These are phyloP conservation scores for Myochromella boudieri DNA, from an alignment of 768 basidiomycete genomes.

Conservation along the genomic window DNA sequence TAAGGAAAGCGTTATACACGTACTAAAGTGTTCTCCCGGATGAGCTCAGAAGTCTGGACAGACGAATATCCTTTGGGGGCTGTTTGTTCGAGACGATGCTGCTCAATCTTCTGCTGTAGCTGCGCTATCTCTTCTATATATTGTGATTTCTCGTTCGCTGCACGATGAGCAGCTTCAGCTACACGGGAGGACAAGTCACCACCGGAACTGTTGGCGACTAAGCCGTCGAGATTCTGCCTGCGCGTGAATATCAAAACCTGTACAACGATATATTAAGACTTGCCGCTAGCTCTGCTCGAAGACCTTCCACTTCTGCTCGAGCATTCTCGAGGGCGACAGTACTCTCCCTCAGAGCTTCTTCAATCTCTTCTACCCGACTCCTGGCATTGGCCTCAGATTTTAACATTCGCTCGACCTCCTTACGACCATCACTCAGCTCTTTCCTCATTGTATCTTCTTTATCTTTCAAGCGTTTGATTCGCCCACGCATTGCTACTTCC, in stretches of 20 bases:
- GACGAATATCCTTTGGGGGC: conserved; percentile 13
- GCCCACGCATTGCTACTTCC: conserved; percentile 58
- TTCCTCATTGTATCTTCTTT: conserved; percentile 70
- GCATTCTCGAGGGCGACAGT: conserved; percentile 86
- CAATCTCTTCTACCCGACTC: conserved; percentile 76
- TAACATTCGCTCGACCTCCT: conserved; percentile 60
- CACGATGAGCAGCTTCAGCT: conserved; percentile 46
- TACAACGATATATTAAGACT: conserved; percentile 26
- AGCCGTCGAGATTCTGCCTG: conserved; percentile 62
- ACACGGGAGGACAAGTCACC: conserved; percentile 46
- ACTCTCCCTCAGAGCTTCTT: conserved; percentile 87
- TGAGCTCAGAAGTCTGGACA: conserved; percentile 9
- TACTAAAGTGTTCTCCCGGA: conserved; percentile 21
- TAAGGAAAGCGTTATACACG: conserved; percentile 3
- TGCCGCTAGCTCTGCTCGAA: conserved; percentile 74
- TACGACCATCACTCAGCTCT: conserved; percentile 67
- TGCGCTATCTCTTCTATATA: conserved; percentile 54
- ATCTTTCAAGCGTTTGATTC: conserved; percentile 67
- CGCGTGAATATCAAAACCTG: conserved; percentile 2
- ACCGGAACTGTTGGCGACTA: conserved; percentile 42
- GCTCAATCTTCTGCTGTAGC: conserved; percentile 49
- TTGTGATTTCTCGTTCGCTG: conserved; percentile 50
- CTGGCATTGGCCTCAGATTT: conserved; percentile 65
- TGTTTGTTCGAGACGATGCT: conserved; percentile 29
- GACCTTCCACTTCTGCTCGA: conserved; percentile 82